A percentile compares a stretch with the other conserved stretches of the same genome.
phyloP scores from a whole-genome alignment of 176 grass and related monocot genomes.

The sorghum (Sorghum bicolor) region DNA sequence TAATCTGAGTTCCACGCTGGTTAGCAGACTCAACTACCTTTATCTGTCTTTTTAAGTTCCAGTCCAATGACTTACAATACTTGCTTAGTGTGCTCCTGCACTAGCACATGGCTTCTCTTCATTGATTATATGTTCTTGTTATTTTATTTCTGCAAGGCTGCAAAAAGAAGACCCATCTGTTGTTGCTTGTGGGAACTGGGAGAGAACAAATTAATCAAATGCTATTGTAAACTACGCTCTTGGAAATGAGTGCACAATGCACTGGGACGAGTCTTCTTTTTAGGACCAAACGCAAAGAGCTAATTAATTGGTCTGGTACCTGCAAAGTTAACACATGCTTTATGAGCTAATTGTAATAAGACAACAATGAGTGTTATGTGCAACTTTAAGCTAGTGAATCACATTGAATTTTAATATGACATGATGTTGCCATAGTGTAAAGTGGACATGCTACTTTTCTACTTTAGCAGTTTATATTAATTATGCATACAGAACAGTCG shows the following conservation, averaged over 20 bases:
- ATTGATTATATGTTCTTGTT: not conserved
- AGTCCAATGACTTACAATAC: not conserved
- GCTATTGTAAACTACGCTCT: not conserved
- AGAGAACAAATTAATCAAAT: not conserved
- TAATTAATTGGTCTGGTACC: not conserved
- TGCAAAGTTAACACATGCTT: not conserved
- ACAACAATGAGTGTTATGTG: slow-evolving; percentile 22
- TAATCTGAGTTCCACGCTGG: not conserved
- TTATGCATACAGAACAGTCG: not conserved
- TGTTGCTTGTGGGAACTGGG: not conserved
- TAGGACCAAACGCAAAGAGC: slow-evolving; percentile 16
- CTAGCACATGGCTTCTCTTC: not conserved
- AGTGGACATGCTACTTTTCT: not conserved
- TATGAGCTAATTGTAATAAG: slow-evolving; percentile 25
- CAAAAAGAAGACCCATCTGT: not conserved
- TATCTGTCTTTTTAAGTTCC: not conserved
- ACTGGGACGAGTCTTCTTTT: slow-evolving; percentile 20
- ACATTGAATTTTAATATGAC: not conserved
- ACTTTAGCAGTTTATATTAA: not conserved
- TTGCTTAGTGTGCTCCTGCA: not conserved
- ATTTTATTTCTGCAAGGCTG: slow-evolving; percentile 11
- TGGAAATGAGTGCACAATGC: no score
- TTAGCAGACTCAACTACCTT: slow-evolving; percentile 19
- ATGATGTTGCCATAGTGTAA: not conserved
- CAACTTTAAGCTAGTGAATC: slow-evolving; percentile 6